phyloP scores from a whole-genome alignment of 2,329 filamentous ascomycete genomes.

The Zasmidium cellare region DNA sequence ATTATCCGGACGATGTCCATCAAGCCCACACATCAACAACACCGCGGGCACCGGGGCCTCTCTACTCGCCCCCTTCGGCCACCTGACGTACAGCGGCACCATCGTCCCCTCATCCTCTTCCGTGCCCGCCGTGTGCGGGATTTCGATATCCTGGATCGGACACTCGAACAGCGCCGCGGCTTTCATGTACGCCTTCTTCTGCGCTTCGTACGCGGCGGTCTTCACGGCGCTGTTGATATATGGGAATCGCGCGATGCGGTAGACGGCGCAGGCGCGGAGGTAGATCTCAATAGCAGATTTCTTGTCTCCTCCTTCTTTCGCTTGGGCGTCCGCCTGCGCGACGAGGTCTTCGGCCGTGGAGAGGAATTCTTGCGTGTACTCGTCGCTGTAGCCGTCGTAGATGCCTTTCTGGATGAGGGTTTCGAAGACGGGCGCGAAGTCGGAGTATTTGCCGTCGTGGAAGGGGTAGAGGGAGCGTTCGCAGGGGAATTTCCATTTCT shows the following conservation, averaged over 20 bases:
- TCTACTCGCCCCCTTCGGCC: slow-evolving; percentile 35
- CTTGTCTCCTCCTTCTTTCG: slow-evolving; percentile 23
- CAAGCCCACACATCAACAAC: slow-evolving; percentile 61
- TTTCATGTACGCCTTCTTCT: slow-evolving; percentile 40
- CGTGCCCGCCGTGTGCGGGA: slow-evolving; percentile 40
- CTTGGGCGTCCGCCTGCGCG: slow-evolving; percentile 28
- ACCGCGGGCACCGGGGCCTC: slow-evolving; percentile 47
- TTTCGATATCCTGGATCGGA: slow-evolving; percentile 40
- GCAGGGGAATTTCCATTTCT: slow-evolving; percentile 39
- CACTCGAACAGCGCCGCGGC: slow-evolving; percentile 36
- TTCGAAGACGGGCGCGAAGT: slow-evolving; percentile 41
- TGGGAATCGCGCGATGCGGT: slow-evolving; percentile 39
- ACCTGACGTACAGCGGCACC: slow-evolving; percentile 42
- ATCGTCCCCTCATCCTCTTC: slow-evolving; percentile 36
- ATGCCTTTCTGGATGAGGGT: slow-evolving; percentile 37
- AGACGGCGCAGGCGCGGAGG: slow-evolving; percentile 38
- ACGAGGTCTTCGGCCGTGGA: slow-evolving; percentile 35
- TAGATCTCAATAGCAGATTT: slow-evolving; percentile 35
- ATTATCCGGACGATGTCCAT: slow-evolving; percentile 65
- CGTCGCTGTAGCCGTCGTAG: slow-evolving; percentile 40
- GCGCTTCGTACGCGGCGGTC: slow-evolving; percentile 34
- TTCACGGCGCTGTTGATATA: slow-evolving; percentile 40
- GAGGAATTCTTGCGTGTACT: slow-evolving; percentile 39
- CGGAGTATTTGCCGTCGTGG: slow-evolving; percentile 33
- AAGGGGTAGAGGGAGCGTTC: slow-evolving; percentile 34